Base-by-base conservation (phyloP, 2,329 filamentous ascomycete species). In the Ascocoryne sarcoides region DNA sequence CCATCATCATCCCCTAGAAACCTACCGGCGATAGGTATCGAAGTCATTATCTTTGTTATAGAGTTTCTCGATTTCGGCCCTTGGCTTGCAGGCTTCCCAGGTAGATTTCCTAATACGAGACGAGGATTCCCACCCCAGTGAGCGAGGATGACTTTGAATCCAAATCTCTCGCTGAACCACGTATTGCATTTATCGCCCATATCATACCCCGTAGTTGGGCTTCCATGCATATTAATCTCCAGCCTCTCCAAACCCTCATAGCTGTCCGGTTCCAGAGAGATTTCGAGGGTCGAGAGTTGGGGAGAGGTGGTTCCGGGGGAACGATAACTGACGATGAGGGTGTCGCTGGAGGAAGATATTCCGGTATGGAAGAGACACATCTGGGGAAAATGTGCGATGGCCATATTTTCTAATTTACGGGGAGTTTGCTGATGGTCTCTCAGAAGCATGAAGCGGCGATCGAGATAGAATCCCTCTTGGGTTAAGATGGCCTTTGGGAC, bases 371-470 rank as follows among this genome's bases (percentile, higher is more conserved):
- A 86, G 3, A 85, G 69, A 10, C 70, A 68, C 63, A 82, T 79
- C 42, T 74, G 66, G 0, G 78, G 70, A 42, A 74, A 70, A 19
- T 64, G 45, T 1, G 69, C 60, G 21, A 85, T 64, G 54, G 82
- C 76, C 60, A 87, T 71, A 52, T 79, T 78, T 45, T 65, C 61
- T 19, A 74, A 54, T 26, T 59, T 53, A 14, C 53, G 65, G 30
- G 63, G 42, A 45, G 53, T 43, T 47, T 59, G 32, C 4, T 62
- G 51, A 14, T 65, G 55, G 47, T 73, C 64, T 50, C 72, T 73
- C 46, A 76, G 70, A 3, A 87, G 70, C 75, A 87, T 84, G 61
- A 84, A 87, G 23, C 68, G 68, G 8, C 83, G 73, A 62, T 88
- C 83, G 56, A 82, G 65, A 30, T 66, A 64, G 50, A 85, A 67